Evolutionary conservation across 306 rosid genomes (phyloP).

Genomic region (Corylus avellana): DNA sequence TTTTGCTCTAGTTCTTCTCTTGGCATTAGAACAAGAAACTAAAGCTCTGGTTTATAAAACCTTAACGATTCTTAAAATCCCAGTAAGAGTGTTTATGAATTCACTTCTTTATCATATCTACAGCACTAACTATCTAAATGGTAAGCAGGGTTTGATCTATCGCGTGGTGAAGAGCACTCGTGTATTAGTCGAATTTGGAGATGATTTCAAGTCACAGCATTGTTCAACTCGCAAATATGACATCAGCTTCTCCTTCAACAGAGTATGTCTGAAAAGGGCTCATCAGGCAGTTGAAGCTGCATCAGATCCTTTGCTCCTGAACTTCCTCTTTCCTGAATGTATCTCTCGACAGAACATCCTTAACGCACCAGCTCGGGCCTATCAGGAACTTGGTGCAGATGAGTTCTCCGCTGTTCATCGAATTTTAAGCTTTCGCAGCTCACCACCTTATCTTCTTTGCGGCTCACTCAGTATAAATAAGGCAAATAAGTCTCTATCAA

Average conservation of each 20-base stretch:
- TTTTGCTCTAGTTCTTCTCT: too few species aligned
- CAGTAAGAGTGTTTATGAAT: too few species aligned
- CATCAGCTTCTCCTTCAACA: background rate
- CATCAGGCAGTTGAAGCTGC: background rate
- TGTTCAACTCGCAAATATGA: background rate
- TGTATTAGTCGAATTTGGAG: background rate
- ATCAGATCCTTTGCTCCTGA: background rate
- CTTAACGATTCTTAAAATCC: too few species aligned
- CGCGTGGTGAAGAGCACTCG: background rate
- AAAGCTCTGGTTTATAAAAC: too few species aligned
- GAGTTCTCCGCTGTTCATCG: background rate
- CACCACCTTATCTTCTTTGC: background rate
- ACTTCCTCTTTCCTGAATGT: background rate
- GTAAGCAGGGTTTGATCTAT: background rate
- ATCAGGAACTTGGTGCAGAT: background rate
- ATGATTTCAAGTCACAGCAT: background rate
- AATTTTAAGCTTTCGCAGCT: background rate
- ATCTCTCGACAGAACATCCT: background rate
- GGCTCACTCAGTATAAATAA: background rate
- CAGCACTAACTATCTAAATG: background rate
- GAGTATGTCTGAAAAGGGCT: background rate
- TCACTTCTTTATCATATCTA: background rate
- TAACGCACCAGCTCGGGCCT: background rate
- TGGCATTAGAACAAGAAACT: too few species aligned
- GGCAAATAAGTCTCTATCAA: background rate